Base-by-base conservation (phyloP, 73 alveolate species). In the Stentor roeselii region DNA sequence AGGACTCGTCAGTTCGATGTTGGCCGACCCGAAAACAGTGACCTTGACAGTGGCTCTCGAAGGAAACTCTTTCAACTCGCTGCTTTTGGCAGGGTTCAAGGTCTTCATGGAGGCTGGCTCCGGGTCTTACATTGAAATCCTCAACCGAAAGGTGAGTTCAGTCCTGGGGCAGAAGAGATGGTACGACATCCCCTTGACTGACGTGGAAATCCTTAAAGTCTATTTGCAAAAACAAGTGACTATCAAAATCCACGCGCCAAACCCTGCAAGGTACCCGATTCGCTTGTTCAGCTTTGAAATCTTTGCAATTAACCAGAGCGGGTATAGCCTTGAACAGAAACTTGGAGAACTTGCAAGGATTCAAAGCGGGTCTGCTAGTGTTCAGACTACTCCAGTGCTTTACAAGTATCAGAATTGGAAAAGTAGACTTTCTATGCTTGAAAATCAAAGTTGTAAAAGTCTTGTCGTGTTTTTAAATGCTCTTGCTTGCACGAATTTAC, bases 131-230 rank as follows among this genome's bases (percentile, higher is more conserved):
- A 67, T 67, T 11, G 80, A 67, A 34, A 67, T 67, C 11, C 11
- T 67, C 27, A 67, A 67, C 2, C 21, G 80, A 67, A 67, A 67
- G 34, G 34, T 67, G 42, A 50, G 30, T 11, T 6, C 67, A 50
- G n/a, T n/a, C n/a, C 21, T 50, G 21, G 67, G 30, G 6, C 80
- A 67, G 34, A 67, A 67, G 34, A 67, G 60, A n/a, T 84, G 83
- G 86, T 83, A 82, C 59, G 93, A 87, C 59, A 21, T 87, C 32
- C 85, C 84, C 36, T 75, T 87, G 67, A 83, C 90, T 75, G 93
- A 87, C 36, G 84, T 85, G 3, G 93, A 87, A 75, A 78, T 84
- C 78, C 36, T 87, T 0, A 80, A 83, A 60, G 90, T 67, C 27
- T 82, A 67, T 67, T 2, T 83, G 14, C 40, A 59, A 30, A 87